Base-by-base conservation (phyloP, 805 yeast species). In the Saturnispora sekii region DNA sequence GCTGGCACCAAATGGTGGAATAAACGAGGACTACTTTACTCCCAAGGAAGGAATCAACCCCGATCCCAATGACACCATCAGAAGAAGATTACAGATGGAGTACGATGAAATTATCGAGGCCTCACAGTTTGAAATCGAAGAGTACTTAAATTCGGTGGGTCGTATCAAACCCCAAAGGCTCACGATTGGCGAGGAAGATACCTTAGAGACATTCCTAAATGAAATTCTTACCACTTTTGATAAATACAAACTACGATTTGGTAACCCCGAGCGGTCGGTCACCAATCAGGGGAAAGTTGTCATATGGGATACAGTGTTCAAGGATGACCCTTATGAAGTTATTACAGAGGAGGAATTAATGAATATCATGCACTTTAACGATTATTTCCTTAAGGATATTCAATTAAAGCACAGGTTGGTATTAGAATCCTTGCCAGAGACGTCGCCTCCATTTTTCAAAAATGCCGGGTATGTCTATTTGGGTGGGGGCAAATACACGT, bases 331-430 rank as follows among this genome's bases (percentile, higher is more conserved):
- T 5, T 32, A 43, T 36, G 49, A 51, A 32, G 39, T 49, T 2
- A 14, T 49, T 17, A 39, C 51, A 11, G 40, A 47, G 28, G 21
- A 41, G 10, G 32, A 26, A 15, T 18, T 52, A 6, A n/a, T 12
- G 2, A 16, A 26, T 4, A n/a, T 49, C 14, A 55, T 61, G 62
- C 39, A 48, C 10, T 61, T 61, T 43, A 53, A 63, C 18, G 62
- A 62, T 2, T 60, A 61, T 1, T 80, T 78, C 51, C 53, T 77
- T 14, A 50, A 51, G 1, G 68, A 69, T 42, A 62, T 81, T 64
- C 66, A 55, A 12, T 47, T 53, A 12, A 69, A 79, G 15, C 87
- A 81, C 59, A 44, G 52, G 9, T 55, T 56, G 36, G 71, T 76
- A 8, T 66, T 75, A 15, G 52, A 56, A 2, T 60, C 62, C 18